Percentiles rank a stretch among this genome's conserved stretches.
Conservation (phyloP, 192 early-diverging fungal species). For the Thamnidium elegans region DNA sequence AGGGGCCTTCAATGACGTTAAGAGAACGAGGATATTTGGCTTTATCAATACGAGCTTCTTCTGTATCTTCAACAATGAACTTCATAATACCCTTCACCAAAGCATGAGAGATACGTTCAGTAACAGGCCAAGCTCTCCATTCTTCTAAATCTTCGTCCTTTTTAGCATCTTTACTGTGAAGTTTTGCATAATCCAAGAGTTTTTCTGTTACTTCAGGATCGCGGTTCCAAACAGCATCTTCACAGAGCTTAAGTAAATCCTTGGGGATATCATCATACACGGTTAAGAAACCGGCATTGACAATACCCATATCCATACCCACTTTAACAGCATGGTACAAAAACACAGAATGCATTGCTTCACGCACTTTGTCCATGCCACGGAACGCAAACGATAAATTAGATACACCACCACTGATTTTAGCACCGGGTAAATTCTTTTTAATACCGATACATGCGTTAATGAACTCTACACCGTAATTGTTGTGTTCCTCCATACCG, state of each 20-base stretch:
- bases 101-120: conserved; percentile 73
- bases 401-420: conserved; percentile 95
- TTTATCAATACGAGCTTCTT: conserved; percentile 81
- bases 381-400: conserved; percentile 98
- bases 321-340: conserved; percentile 79
- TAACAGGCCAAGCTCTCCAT: conserved; percentile 78
- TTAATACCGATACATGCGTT: conserved; percentile 76
- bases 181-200: conserved; percentile 86
- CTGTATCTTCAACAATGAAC: conserved; percentile 88
- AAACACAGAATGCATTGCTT: conserved; percentile 97
- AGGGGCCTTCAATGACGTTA: conserved; percentile 94
- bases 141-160: conserved; percentile 79
- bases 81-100: conserved; percentile 95
- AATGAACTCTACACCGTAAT: conserved; percentile 94
- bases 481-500: conserved; percentile 97
- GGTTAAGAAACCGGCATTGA: conserved; percentile 93
- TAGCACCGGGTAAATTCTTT: conserved; percentile 78
- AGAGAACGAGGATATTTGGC: conserved; percentile 81
- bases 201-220: conserved; percentile 92
- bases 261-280: conserved; percentile 96
- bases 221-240: conserved; percentile 90
- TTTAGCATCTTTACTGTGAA: conserved; percentile 66
- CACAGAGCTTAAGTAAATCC: conserved; percentile 89
- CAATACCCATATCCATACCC: conserved; percentile 98
- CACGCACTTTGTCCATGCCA: conserved; percentile 87